Base-by-base conservation (phyloP, 23 red algal genomes). In the Gracilaria gracilis region DNA sequence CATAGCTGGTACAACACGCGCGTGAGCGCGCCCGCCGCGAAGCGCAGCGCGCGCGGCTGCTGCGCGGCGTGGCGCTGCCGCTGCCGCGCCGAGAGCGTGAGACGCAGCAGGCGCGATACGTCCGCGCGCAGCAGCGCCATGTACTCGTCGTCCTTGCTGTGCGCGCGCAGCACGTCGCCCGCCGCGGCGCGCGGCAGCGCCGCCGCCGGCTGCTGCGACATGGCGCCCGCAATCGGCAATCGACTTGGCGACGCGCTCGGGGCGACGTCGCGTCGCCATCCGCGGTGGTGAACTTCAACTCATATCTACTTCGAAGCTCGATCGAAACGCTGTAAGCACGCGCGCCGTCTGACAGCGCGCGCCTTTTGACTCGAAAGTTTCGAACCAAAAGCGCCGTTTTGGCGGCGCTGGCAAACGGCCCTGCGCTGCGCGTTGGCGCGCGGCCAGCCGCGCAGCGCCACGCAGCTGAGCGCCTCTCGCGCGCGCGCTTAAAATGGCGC, bases 141-240 rank as follows among this genome's bases (percentile, higher is more conserved):
- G 58, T 89, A 89, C 70, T 89, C 85, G 4, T 89, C 85, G 58
- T 89, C 85, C 46, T 89, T 89, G 40, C 51, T 55, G 29, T 57
- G 70, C 21, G 85, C 85, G 1, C 85, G 29, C 25, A 89, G 47
- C 27, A 89, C 67, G 67, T 89, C 85, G 27, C 23, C 50, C 32
- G 67, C 51, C 24, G 66, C 29, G 17, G 85, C 67, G 50, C 21
- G 28, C 20, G 85, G 85, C 20, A 89, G 85, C 61, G 59, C 34
- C 11, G 16, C 23, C 58, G 61, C 58, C 82, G 67, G 65, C 14
- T 9, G 12, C 12, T n/a, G 61, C 61, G 61, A n/a, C n/a, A n/a
- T n/a, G n/a, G n/a, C n/a, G n/a, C n/a, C n/a, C n/a, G n/a, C n/a
- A n/a, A n/a, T n/a, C n/a, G n/a, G n/a, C n/a, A n/a, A 46, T 46